Percentiles rank a stretch among this genome's conserved stretches.
phyloP scores from a whole-genome alignment of 1,284 basidiomycete genomes.

The Xerocomus nothofagi region DNA sequence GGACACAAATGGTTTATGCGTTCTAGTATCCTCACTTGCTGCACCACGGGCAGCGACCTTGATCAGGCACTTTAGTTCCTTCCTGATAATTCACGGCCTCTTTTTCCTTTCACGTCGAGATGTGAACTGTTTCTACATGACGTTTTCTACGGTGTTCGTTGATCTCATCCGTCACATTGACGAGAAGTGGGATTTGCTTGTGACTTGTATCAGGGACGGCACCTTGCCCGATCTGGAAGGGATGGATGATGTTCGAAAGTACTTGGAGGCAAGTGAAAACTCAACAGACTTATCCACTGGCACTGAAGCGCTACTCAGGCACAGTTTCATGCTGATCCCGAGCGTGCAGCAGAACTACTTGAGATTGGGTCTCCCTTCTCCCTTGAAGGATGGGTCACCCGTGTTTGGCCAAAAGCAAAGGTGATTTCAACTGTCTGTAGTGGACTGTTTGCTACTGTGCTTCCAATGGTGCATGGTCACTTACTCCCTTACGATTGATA shows the following conservation, averaged over 20 bases:
- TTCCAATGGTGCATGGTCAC: constrained; percentile 12
- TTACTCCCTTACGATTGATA: not conserved
- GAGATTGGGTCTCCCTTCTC: constrained; percentile 17
- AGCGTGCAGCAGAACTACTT: constrained; percentile 17
- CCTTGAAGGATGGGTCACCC: constrained; percentile 12
- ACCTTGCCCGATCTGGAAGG: constrained; percentile 17
- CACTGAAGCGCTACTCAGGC: not conserved
- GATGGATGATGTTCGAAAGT: constrained; percentile 13
- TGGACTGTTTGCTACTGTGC: constrained; percentile 14
- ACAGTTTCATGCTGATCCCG: constrained; percentile 9
- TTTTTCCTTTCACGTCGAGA: constrained; percentile 15
- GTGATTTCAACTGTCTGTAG: constrained; percentile 6
- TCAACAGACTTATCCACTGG: too few species aligned
- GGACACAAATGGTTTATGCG: not conserved
- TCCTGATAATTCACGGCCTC: constrained; percentile 25
- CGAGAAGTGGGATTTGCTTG: constrained; percentile 21
- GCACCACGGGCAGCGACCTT: constrained; percentile 19
- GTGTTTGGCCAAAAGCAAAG: constrained; percentile 11
- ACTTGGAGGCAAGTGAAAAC: constrained; percentile 11
- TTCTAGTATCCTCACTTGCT: constrained; percentile 15
- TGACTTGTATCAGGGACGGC: constrained; percentile 19
- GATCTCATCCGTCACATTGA: constrained; percentile 19
- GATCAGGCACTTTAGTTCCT: constrained; percentile 17
- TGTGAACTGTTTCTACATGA: constrained; percentile 4
- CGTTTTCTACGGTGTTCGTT: constrained; percentile 12